Conservation (phyloP, 2,329 filamentous ascomycete species). For the Monilinia fructicola region DNA sequence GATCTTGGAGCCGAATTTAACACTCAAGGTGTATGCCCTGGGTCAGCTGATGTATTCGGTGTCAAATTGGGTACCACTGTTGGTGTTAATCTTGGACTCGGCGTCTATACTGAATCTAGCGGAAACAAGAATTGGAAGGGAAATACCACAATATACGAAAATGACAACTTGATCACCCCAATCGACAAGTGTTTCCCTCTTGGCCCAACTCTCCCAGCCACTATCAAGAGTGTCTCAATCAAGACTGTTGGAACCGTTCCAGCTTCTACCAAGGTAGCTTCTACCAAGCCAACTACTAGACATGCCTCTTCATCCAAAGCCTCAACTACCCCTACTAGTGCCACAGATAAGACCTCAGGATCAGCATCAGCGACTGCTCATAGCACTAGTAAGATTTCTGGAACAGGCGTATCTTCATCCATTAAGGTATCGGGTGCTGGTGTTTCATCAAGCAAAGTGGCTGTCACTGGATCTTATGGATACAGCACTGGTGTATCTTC, state of each 20-base stretch:
- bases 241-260: constrained; percentile 23
- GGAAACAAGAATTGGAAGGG: constrained; percentile 17
- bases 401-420: background rate
- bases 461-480: background rate
- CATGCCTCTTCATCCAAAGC: background rate
- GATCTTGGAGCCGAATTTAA: constrained; percentile 20
- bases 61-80: constrained; percentile 17
- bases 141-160: constrained; percentile 8
- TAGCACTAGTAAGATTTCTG: background rate
- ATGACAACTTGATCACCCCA: constrained; percentile 16
- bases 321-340: background rate
- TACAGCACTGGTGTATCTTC: background rate
- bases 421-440: background rate
- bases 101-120: constrained; percentile 17
- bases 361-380: background rate
- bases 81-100: constrained; percentile 16
- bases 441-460: background rate
- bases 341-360: background rate
- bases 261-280: background rate
- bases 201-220: constrained; percentile 8
- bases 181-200: constrained; percentile 22
- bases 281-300: constrained; percentile 8
- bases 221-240: background rate
- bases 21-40: constrained; percentile 21
- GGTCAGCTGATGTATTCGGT: constrained; percentile 21